Evolutionary conservation across 73 alveolate species (phyloP).

Genomic region (Blepharisma stoltei): DNA sequence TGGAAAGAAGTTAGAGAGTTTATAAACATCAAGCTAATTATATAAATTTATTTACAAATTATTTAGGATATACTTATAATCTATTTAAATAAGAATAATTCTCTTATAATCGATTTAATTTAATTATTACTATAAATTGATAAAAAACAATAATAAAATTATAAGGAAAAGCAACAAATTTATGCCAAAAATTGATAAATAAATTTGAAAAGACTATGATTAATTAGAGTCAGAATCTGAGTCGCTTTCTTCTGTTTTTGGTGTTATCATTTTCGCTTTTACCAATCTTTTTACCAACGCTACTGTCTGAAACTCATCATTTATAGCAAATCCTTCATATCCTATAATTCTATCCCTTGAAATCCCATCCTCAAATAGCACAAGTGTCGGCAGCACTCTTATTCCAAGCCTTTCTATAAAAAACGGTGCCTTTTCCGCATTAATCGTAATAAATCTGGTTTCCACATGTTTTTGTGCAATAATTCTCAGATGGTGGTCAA

Average conservation of each 20-base stretch:
- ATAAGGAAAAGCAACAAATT: too few relatives aligned
- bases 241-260: conserved; percentile 66
- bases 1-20: too few relatives aligned
- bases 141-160: too few relatives aligned
- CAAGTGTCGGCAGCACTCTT: conserved; percentile 90
- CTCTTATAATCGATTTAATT: too few relatives aligned
- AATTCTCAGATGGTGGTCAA: conserved; percentile 85
- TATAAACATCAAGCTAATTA: too few relatives aligned
- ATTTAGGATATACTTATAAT: too few relatives aligned
- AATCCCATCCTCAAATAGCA: conserved; percentile 87
- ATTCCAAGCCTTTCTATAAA: conserved; percentile 81
- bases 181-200: too few relatives aligned
- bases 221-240: conserved; percentile 59
- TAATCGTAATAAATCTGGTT: conserved; percentile 76
- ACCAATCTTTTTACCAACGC: conserved; percentile 56
- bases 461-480: conserved; percentile 89
- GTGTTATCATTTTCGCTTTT: conserved; percentile 57
- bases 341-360: conserved; percentile 91
- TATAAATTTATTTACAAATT: too few relatives aligned
- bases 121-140: too few relatives aligned
- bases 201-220: background rate
- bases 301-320: conserved; percentile 84
- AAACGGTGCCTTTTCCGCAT: conserved; percentile 97
- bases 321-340: conserved; percentile 88
- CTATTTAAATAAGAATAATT: too few relatives aligned